A percentile compares a stretch with the other conserved stretches of the same genome.
Evolutionary conservation across 768 basidiomycete species (phyloP).

Genomic region (Lactarius hatsudake): DNA sequence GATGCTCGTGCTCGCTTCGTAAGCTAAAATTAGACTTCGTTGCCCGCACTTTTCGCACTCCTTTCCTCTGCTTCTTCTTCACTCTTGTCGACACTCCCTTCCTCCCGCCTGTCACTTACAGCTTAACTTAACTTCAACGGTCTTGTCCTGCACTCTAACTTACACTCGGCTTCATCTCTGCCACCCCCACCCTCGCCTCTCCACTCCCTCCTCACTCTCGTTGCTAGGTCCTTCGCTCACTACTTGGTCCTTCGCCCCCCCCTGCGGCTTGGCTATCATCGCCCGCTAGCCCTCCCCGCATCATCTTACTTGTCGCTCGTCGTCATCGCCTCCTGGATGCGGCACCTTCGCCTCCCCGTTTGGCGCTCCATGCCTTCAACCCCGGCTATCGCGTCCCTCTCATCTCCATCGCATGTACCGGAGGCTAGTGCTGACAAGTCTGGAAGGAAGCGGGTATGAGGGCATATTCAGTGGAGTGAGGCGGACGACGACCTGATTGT

Average conservation of each 20-base stretch:
- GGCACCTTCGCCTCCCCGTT: neutral
- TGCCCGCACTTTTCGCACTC: no score
- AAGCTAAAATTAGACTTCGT: neutral
- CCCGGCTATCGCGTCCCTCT: neutral
- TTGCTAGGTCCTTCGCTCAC: neutral
- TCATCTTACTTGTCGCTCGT: neutral
- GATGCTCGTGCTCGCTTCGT: neutral
- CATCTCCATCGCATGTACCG: neutral
- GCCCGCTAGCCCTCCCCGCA: neutral
- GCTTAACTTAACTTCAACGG: no score
- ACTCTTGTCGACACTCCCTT: neutral
- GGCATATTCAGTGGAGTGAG: neutral
- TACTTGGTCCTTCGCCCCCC: neutral
- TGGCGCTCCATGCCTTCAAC: no score
- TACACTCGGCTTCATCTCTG: neutral
- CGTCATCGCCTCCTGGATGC: neutral
- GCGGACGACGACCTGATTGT: no score
- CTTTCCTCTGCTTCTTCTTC: neutral
- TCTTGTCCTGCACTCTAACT: neutral
- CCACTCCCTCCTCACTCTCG: neutral
- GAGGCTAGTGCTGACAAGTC: neutral
- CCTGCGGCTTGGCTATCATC: neutral
- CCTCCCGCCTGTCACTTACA: no score
- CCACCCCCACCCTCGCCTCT: neutral
- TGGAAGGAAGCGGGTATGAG: neutral